Percentiles rank a stretch among this genome's conserved stretches.
Evolutionary conservation across 2,329 filamentous ascomycete species (phyloP).

Genomic region (Aureobasidium sp.): DNA sequence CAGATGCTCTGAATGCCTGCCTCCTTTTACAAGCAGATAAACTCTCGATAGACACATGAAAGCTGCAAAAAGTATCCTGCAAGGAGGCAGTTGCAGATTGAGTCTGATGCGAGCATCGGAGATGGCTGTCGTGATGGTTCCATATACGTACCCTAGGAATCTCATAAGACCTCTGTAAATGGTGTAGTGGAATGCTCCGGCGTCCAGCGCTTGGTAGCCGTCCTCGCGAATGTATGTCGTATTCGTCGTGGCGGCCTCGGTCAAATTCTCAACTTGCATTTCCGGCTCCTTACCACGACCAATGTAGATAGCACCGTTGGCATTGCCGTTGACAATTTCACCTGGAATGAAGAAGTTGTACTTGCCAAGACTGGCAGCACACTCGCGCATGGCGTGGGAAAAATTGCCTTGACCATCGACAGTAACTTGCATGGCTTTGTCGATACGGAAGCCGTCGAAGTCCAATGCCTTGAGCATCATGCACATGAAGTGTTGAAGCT

Average conservation of each 20-base stretch:
- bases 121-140: too few species aligned
- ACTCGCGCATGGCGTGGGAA: constrained; percentile 50
- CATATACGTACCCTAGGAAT: too few species aligned
- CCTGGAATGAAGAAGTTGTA: constrained; percentile 58
- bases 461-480: constrained; percentile 57
- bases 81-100: too few species aligned
- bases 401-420: constrained; percentile 55
- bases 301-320: constrained; percentile 54
- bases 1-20: too few species aligned
- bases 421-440: constrained; percentile 59
- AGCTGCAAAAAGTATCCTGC: too few species aligned
- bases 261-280: constrained; percentile 43
- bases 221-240: constrained; percentile 47
- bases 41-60: too few species aligned
- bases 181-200: constrained; percentile 57
- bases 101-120: too few species aligned
- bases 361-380: constrained; percentile 52
- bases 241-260: constrained; percentile 45
- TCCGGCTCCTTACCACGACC: constrained; percentile 54
- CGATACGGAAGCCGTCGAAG: constrained; percentile 60
- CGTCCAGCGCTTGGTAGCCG: constrained; percentile 50
- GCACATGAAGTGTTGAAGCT: constrained; percentile 56
- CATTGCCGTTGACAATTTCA: constrained; percentile 58
- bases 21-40: too few species aligned
- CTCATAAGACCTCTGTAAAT: constrained; percentile 57